A percentile compares a stretch with the other conserved stretches of the same genome.
These are phyloP conservation scores for Vigna mungo DNA, from an alignment of 306 rosid genomes.

Conservation along the genomic window DNA sequence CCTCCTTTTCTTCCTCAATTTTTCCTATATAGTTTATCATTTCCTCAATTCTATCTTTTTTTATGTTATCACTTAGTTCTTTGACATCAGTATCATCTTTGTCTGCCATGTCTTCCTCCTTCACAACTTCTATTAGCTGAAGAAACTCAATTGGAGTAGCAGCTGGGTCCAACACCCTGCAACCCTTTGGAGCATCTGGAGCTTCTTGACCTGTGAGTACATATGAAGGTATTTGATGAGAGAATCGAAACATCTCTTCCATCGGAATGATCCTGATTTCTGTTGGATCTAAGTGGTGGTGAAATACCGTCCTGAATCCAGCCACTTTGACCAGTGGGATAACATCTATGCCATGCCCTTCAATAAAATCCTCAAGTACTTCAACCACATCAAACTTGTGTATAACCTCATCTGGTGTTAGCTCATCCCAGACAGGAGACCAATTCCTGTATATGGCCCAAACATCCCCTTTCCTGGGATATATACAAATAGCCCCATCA, in stretches of 20 bases:
- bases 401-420: conserved; percentile 67
- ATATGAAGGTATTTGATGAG: conserved; percentile 83
- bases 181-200: conserved; percentile 81
- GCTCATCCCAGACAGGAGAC: conserved; percentile 88
- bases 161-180: conserved; percentile 95
- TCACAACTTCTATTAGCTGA: conserved; percentile 59
- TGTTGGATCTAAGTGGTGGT: conserved; percentile 64
- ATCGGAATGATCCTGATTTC: conserved; percentile 66
- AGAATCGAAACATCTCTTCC: conserved; percentile 83
- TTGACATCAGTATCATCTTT: conserved; percentile 34
- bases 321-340: conserved; percentile 87
- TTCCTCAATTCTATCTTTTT: conserved; percentile 31
- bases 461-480: conserved; percentile 87
- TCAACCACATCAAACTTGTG: conserved; percentile 84
- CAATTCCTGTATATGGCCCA: conserved; percentile 94
- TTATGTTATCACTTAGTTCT: conserved; percentile 21
- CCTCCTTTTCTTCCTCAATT: conserved; percentile 30
- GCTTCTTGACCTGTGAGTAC: conserved; percentile 78
- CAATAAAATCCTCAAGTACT: conserved; percentile 72
- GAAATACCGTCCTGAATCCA: conserved; percentile 85
- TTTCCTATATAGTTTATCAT: conserved; percentile 10
- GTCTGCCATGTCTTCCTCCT: conserved; percentile 55
- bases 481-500: conserved; percentile 66
- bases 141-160: conserved; percentile 83
- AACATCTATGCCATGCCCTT: conserved; percentile 72